phyloP scores from a whole-genome alignment of 2,329 filamentous ascomycete genomes.

The Lomentospora prolificans region DNA sequence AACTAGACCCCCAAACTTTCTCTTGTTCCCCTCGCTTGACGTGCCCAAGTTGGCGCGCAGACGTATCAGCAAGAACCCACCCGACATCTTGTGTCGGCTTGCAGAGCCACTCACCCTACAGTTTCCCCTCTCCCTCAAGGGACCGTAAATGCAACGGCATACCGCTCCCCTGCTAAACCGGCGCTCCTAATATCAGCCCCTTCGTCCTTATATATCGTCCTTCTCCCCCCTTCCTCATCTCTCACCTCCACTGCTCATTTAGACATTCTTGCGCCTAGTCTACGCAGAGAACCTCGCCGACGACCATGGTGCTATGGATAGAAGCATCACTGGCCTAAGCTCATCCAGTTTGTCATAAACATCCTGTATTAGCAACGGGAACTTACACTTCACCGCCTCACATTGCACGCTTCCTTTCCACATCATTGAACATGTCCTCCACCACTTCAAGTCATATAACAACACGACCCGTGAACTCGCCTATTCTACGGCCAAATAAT shows the following conservation, averaged over 20 bases:
- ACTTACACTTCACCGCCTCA: not conserved
- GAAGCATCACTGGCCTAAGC: not conserved
- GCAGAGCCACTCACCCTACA: not conserved
- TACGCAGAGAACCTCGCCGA: not conserved
- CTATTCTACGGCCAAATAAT: constrained; percentile 2
- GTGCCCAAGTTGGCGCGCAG: not conserved
- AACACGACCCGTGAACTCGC: not conserved
- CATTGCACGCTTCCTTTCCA: not conserved
- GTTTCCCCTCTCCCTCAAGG: not conserved
- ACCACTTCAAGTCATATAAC: not conserved
- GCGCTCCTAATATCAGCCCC: not conserved
- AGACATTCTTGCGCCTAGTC: not conserved
- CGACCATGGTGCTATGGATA: not conserved
- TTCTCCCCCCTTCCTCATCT: not conserved
- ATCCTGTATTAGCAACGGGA: not conserved
- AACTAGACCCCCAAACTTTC: constrained; percentile 3
- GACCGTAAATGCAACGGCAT: not conserved
- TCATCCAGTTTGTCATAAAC: not conserved
- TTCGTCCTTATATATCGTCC: not conserved
- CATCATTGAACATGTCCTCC: constrained; percentile 11
- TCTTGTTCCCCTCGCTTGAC: not conserved
- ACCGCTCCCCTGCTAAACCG: not conserved
- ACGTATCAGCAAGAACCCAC: not conserved
- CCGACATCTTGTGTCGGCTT: not conserved
- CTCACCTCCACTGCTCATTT: not conserved